Evolutionary conservation across 768 basidiomycete genomes (phyloP), one percentile per base, ranked within the genome.

Genomic region (Tulasnella sp.): DNA sequence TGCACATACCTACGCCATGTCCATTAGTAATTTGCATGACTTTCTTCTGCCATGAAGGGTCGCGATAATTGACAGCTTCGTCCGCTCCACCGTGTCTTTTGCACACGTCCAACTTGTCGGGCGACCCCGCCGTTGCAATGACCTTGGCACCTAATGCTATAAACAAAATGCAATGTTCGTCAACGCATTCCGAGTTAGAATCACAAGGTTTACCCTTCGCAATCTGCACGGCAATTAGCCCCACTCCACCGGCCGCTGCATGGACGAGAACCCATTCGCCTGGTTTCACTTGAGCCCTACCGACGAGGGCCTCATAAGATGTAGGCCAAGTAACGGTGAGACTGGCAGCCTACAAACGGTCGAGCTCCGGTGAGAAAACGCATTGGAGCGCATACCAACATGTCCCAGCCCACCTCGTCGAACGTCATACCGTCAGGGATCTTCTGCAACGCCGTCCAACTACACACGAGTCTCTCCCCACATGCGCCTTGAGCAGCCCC

Each of bases 191-290:
- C 19, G 3, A 50, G 25, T 39, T 39, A 39, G 36, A 5, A 32
- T 37, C 19, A 41, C 42, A 0, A 19, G 46, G 61, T 66, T 35
- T 32, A 87, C 89, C 82, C 77, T 96, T 96, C 19, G 90, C 93
- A 53, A 97, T 76, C 66, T 97, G 94, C 15, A 92, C 81, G 6
- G 94, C 93, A 5, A 83, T 82, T 49, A 94, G 81, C 0, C 93
- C 93, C 4, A 98, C 92, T 11, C 92, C 94, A 2, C 94, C 94
- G 1, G 93, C 94, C n/a, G 88, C 87, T 6, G 92, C 94, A 49
- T 90, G 89, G 3, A 98, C 83, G 2, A 99, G 79, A 2, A 96
- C 79, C 79, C 84, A 91, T 71, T 97, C 94, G 19, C 86, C 91
- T 52, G 79, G 70, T 65, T 91, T 81, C 39, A 92, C 69, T 43